Evolutionary conservation across 345 rosid species (phyloP).

Genomic region (Microthlaspi erraticum): DNA sequence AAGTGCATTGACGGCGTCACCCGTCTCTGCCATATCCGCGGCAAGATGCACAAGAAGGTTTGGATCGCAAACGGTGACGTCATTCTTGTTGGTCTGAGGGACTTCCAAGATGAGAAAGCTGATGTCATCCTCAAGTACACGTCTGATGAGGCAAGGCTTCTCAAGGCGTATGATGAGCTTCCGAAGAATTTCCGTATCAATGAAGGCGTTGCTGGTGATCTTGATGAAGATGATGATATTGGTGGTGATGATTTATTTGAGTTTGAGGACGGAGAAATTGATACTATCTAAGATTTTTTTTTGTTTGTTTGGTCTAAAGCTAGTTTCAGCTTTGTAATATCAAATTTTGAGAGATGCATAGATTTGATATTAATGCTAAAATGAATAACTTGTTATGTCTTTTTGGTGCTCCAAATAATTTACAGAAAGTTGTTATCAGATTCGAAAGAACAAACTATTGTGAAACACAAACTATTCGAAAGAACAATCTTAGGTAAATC

Average conservation of each 20-base stretch:
- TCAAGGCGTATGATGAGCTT: constrained; percentile 77
- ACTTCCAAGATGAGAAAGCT: constrained; percentile 83
- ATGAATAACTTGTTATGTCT: constrained; percentile 28
- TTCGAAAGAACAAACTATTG: constrained; percentile 6
- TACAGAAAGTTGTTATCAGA: constrained; percentile 6
- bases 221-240: constrained; percentile 68
- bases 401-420: constrained; percentile 24
- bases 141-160: constrained; percentile 80
- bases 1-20: constrained; percentile 69
- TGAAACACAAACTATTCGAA: background rate
- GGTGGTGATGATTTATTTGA: constrained; percentile 65
- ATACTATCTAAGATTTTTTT: constrained; percentile 54
- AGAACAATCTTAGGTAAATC: background rate
- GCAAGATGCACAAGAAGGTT: constrained; percentile 87
- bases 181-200: constrained; percentile 69
- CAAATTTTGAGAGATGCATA: constrained; percentile 20
- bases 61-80: constrained; percentile 87
- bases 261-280: constrained; percentile 82
- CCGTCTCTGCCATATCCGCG: constrained; percentile 80
- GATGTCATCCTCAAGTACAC: constrained; percentile 71
- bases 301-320: constrained; percentile 1
- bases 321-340: constrained; percentile 35
- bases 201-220: constrained; percentile 70
- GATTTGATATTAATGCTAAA: constrained; percentile 15
- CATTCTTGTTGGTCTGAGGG: constrained; percentile 78